A percentile compares a stretch with the other conserved stretches of the same genome.
Evolutionary conservation across 2,329 filamentous ascomycete genomes (phyloP).

Genomic region (Phialophora expanda): DNA sequence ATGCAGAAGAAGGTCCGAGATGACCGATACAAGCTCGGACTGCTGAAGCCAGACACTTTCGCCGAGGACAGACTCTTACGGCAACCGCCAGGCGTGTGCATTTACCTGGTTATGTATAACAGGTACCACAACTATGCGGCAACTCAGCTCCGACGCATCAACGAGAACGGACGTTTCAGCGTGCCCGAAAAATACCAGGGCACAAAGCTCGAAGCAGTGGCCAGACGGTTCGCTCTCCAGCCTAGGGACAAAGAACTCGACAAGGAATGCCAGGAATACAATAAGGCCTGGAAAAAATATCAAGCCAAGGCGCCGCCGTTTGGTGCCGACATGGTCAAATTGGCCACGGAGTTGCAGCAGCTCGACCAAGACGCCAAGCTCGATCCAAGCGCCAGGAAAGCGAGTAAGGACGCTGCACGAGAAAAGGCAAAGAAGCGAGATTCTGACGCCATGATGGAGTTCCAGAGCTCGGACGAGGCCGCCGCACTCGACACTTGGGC

Average conservation of each 20-base stretch:
- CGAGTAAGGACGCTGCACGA: neutral
- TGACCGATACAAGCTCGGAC: slow-evolving; percentile 1
- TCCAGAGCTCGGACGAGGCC: neutral
- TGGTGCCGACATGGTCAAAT: neutral
- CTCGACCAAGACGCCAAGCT: neutral
- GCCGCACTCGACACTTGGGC: neutral
- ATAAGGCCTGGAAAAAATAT: slow-evolving; percentile 1
- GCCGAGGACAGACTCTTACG: slow-evolving; percentile 7
- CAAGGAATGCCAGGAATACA: neutral
- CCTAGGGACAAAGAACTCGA: neutral
- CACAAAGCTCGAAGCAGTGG: neutral
- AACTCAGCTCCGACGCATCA: slow-evolving; percentile 3
- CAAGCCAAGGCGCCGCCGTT: neutral
- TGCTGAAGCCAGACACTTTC: slow-evolving; percentile 6
- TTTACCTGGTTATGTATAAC: slow-evolving; percentile 8
- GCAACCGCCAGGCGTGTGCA: slow-evolving; percentile 4
- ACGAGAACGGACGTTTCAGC: slow-evolving; percentile 5
- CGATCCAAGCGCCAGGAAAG: neutral
- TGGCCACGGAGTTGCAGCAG: neutral
- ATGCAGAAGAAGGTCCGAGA: slow-evolving; percentile 4
- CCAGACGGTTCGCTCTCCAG: neutral
- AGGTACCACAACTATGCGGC: slow-evolving; percentile 6
- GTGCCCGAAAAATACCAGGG: neutral
- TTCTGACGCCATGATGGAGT: neutral
- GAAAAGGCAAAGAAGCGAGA: neutral